Conservation (phyloP, 495 filamentous ascomycete species). For the Chlorociboria aeruginascens region DNA sequence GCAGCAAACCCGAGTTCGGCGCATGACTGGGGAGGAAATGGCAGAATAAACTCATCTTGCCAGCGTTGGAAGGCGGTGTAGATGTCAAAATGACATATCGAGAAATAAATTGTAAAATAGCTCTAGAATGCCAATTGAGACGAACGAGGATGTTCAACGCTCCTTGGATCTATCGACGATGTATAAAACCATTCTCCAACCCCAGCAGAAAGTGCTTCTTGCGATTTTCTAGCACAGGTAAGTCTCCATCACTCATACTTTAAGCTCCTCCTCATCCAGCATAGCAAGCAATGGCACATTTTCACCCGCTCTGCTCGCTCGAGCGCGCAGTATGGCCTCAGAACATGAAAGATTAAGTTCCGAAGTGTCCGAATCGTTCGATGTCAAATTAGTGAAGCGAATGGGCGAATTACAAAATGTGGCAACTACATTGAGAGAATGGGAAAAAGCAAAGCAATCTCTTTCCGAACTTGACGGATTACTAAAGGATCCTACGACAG, state of each 20-base stretch:
- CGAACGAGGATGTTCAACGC: conserved; percentile 32
- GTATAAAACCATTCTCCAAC: conserved; percentile 29
- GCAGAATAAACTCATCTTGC: neutral
- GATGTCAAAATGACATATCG: neutral
- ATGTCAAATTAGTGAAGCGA: conserved; percentile 60
- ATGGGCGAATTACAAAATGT: conserved; percentile 65
- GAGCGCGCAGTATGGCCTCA: conserved; percentile 49
- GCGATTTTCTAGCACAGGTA: conserved; percentile 32
- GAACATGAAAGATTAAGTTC: conserved; percentile 51
- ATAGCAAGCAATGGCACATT: conserved; percentile 32
- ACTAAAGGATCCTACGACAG: conserved; percentile 31
- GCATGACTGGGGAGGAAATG: neutral
- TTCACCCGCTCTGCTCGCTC: conserved; percentile 47
- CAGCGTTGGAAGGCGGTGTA: neutral
- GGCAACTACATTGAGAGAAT: conserved; percentile 55
- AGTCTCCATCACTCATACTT: neutral
- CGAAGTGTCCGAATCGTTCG: conserved; percentile 49
- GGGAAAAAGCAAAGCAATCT: conserved; percentile 45
- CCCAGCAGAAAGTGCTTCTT: conserved; percentile 22
- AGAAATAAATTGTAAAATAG: neutral
- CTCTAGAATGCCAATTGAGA: neutral
- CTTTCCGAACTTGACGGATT: conserved; percentile 40
- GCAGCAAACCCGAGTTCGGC: neutral
- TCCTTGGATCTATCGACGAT: conserved; percentile 44
- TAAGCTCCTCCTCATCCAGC: conserved; percentile 1